Evolutionary conservation across 2,329 filamentous ascomycete species (phyloP).

Genomic region (Hansfordia pulvinata): DNA sequence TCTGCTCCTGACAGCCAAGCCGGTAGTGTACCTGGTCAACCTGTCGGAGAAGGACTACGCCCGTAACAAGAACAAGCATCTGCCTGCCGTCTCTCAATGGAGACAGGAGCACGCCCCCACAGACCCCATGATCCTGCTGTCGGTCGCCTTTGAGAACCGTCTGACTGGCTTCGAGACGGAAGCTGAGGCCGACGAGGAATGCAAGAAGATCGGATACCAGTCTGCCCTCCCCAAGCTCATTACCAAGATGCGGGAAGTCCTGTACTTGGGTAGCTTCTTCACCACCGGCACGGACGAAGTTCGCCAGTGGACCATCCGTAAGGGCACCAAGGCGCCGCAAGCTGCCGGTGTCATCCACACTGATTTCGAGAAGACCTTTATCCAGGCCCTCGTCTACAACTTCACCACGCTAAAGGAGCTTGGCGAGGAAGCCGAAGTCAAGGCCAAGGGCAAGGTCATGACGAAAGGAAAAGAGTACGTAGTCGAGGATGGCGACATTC

Average conservation of each 20-base stretch:
- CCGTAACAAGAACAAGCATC: constrained; percentile 98
- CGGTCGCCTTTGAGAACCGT: constrained; percentile 85
- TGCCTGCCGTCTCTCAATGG: constrained; percentile 88
- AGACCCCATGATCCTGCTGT: constrained; percentile 87
- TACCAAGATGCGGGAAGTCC: constrained; percentile 78
- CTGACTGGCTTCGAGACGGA: constrained; percentile 70
- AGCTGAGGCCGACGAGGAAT: constrained; percentile 67
- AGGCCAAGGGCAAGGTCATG: constrained; percentile 91
- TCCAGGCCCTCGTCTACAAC: constrained; percentile 92
- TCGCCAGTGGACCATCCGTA: constrained; percentile 94
- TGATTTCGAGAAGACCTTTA: constrained; percentile 99
- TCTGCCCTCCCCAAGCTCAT: constrained; percentile 88
- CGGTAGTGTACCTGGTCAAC: constrained; percentile 94
- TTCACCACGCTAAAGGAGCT: constrained; percentile 68
- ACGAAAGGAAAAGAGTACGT: constrained; percentile 98
- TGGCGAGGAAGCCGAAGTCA: constrained; percentile 78
- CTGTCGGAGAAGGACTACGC: constrained; percentile 94
- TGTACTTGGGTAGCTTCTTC: constrained; percentile 93
- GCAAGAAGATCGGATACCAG: constrained; percentile 75
- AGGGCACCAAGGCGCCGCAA: constrained; percentile 92
- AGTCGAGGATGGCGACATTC: constrained; percentile 66
- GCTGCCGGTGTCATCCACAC: constrained; percentile 96
- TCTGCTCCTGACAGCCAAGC: constrained; percentile 89
- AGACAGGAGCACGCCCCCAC: constrained; percentile 80
- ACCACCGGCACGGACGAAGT: constrained; percentile 93